Evolutionary conservation across 306 rosid genomes (phyloP).

Genomic region (Geum urbanum): DNA sequence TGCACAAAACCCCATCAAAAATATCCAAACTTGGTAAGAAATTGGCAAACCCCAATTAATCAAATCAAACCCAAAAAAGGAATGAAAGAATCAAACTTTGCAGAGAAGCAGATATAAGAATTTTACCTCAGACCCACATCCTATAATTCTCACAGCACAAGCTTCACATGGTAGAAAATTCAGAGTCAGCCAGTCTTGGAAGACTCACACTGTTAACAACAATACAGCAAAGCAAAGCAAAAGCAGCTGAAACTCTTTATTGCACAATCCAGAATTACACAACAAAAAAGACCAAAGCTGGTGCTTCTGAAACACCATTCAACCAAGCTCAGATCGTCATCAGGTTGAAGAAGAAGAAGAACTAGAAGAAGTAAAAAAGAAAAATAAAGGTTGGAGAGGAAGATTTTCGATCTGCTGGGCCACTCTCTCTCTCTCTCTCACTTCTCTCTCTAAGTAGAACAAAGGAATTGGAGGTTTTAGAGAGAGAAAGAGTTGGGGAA

Average conservation of each 20-base stretch:
- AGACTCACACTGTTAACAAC: slow-evolving; percentile 18
- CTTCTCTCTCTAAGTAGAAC: slow-evolving; percentile 17
- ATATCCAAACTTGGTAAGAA: slow-evolving; percentile 11
- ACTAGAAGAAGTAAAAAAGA: slow-evolving; percentile 22
- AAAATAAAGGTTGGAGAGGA: slow-evolving; percentile 1
- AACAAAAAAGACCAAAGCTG: slow-evolving; percentile 40
- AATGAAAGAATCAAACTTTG: slow-evolving; percentile 27
- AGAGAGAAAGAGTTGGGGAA: slow-evolving; percentile 33
- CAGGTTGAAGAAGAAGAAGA: slow-evolving; percentile 43
- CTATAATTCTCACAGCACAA: slow-evolving; percentile 29
- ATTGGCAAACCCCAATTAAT: slow-evolving; percentile 32
- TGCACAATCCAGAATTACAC: slow-evolving; percentile 26
- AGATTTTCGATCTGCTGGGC: slow-evolving; percentile 99
- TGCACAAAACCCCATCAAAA: slow-evolving; percentile 24
- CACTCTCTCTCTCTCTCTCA: slow-evolving; percentile 39
- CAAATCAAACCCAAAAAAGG: slow-evolving; percentile 27
- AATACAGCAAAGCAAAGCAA: slow-evolving; percentile 29
- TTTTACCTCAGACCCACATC: slow-evolving; percentile 87
- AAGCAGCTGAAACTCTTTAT: slow-evolving; percentile 18
- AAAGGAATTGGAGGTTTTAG: slow-evolving; percentile 23
- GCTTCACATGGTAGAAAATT: slow-evolving; percentile 36
- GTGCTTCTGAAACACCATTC: slow-evolving; percentile 59
- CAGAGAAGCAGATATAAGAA: slow-evolving; percentile 28
- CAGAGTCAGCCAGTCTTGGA: slow-evolving; percentile 12
- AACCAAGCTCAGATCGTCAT: slow-evolving; percentile 72